Evolutionary conservation across 2,329 filamentous ascomycete genomes (phyloP).

Genomic region (Colletotrichum scovillei): DNA sequence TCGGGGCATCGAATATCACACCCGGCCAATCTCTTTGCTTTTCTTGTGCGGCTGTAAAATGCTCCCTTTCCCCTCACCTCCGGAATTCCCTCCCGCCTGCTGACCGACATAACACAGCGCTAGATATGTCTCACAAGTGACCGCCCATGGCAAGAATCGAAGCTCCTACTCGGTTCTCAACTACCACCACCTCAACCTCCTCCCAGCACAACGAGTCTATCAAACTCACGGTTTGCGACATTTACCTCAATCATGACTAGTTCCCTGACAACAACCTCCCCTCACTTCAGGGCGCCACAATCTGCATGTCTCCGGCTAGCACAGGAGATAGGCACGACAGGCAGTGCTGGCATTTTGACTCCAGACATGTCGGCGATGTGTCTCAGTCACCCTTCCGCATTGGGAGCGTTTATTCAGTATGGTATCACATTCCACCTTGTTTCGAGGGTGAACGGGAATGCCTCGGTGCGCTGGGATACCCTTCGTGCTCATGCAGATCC

Average conservation of each 20-base stretch:
- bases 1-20: neutral
- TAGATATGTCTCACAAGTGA: neutral
- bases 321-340: neutral
- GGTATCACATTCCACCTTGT: neutral
- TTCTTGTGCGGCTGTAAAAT: neutral
- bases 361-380: neutral
- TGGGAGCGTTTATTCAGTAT: neutral
- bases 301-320: constrained; percentile 15
- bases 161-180: neutral
- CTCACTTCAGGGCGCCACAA: neutral
- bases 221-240: neutral
- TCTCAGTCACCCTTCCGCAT: neutral
- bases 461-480: neutral
- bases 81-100: neutral
- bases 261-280: neutral
- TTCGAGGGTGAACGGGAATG: neutral
- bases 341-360: neutral
- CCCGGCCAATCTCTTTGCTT: neutral
- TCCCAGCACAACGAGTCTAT: neutral
- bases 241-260: neutral
- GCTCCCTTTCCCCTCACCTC: neutral
- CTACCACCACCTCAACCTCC: neutral
- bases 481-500: neutral
- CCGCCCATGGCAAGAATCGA: neutral
- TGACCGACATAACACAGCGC: neutral